phyloP scores from a whole-genome alignment of 2,329 filamentous ascomycete genomes.

The Claviceps monticola region DNA sequence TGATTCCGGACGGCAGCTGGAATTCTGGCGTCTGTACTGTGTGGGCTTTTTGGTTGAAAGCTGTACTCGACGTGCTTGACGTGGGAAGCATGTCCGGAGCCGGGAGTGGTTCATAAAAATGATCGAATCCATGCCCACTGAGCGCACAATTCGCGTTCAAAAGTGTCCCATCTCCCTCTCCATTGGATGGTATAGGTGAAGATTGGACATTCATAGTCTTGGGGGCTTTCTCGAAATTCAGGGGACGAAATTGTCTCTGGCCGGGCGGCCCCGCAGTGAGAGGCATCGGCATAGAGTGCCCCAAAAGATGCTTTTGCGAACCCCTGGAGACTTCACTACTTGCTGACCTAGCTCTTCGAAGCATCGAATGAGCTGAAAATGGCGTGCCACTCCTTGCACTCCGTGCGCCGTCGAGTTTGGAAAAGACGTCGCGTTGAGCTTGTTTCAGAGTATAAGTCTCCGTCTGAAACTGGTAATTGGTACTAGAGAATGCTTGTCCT shows the following conservation, averaged over 20 bases:
- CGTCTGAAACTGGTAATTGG: neutral
- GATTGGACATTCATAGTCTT: conserved; percentile 14
- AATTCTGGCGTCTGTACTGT: neutral
- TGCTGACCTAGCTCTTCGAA: neutral
- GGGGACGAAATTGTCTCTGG: conserved; percentile 34
- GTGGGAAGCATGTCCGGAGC: neutral
- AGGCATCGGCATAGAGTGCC: conserved; percentile 32
- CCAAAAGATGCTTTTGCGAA: conserved; percentile 14
- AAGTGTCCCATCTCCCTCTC: conserved; percentile 14
- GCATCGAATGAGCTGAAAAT: neutral
- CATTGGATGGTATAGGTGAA: neutral
- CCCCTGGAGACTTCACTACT: conserved; percentile 1
- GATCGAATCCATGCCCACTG: conserved; percentile 11
- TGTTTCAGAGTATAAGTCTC: neutral
- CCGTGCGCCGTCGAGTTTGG: conserved; percentile 2
- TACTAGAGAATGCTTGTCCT: neutral
- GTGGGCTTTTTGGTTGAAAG: neutral
- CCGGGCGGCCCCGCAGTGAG: conserved; percentile 42
- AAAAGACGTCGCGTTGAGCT: neutral
- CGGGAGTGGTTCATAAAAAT: neutral
- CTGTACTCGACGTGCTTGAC: neutral
- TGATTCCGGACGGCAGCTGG: neutral
- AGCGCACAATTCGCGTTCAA: conserved; percentile 12
- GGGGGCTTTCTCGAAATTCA: conserved; percentile 25
- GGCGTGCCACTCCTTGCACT: conserved; percentile 2